These are phyloP conservation scores for Entophlyctis luteolus DNA, from an alignment of 192 early-diverging fungal genomes.

Conservation along the genomic window DNA sequence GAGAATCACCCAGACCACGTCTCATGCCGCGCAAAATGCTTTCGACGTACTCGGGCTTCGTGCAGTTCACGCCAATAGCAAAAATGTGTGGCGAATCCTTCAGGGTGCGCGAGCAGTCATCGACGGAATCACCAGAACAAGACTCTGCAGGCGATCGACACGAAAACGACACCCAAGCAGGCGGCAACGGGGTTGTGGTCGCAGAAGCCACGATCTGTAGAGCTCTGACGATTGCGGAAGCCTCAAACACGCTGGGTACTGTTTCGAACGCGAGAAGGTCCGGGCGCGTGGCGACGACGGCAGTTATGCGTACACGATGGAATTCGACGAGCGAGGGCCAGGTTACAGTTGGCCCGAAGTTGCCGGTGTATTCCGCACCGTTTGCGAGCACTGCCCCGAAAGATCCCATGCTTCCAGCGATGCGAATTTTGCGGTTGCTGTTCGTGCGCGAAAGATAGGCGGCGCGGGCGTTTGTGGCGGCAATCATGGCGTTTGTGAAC, in stretches of 20 bases:
- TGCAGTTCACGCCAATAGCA: constrained; percentile 66
- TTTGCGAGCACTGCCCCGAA: constrained; percentile 63
- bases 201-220: background rate
- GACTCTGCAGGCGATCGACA: constrained; percentile 33
- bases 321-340: constrained; percentile 47
- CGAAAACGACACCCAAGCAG: constrained; percentile 61
- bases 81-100: constrained; percentile 32
- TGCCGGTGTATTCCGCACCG: constrained; percentile 66
- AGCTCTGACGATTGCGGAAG: constrained; percentile 40
- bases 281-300: constrained; percentile 9
- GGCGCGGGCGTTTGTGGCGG: background rate
- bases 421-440: background rate
- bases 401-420: constrained; percentile 62
- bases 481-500: background rate
- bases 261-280: constrained; percentile 71
- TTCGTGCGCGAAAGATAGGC: background rate
- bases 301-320: constrained; percentile 45
- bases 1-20: background rate
- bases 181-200: constrained; percentile 10
- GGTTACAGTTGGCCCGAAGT: constrained; percentile 43
- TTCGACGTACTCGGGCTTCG: constrained; percentile 39
- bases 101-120: constrained; percentile 34
- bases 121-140: constrained; percentile 49
- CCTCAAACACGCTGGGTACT: constrained; percentile 58
- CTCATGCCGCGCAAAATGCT: background rate